A percentile compares a stretch with the other conserved stretches of the same genome.
Evolutionary conservation across 1,284 basidiomycete species (phyloP).

Genomic region (Apiotrichum sp.): DNA sequence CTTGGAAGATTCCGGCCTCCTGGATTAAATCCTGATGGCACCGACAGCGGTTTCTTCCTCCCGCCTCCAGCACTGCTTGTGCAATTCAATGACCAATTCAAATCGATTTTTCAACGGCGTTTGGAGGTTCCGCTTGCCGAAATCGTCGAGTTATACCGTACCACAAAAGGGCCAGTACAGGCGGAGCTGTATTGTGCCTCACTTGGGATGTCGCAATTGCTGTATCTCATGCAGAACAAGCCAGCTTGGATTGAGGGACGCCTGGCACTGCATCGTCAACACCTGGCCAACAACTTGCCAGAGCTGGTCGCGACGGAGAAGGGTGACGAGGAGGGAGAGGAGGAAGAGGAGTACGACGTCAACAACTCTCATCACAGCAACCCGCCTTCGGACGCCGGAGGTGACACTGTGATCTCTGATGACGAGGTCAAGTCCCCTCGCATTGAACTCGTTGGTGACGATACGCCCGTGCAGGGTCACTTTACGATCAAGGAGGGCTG

Average conservation of each 20-base stretch:
- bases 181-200: slow-evolving; percentile 1
- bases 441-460: slow-evolving; percentile 10
- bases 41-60: slow-evolving; percentile 1
- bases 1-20: not conserved
- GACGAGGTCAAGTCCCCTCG: slow-evolving; percentile 4
- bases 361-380: no score
- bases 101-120: not conserved
- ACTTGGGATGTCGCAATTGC: not conserved
- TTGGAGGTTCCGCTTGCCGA: slow-evolving; percentile 5
- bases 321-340: no score
- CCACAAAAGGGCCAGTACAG: not conserved
- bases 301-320: no score
- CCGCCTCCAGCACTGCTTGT: slow-evolving; percentile 7
- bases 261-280: not conserved
- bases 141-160: slow-evolving; percentile 3
- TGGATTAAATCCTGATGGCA: not conserved
- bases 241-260: not conserved
- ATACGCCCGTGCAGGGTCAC: not conserved
- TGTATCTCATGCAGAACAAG: not conserved
- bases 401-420: not conserved
- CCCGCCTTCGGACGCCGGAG: slow-evolving; percentile 1
- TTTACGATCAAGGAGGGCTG: slow-evolving; percentile 12
- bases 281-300: no score
- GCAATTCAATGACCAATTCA: slow-evolving; percentile 8
- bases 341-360: no score